Evolutionary conservation across 345 rosid genomes (phyloP), one percentile per base, ranked within the genome.

Genomic region (Dimocarpus longan): DNA sequence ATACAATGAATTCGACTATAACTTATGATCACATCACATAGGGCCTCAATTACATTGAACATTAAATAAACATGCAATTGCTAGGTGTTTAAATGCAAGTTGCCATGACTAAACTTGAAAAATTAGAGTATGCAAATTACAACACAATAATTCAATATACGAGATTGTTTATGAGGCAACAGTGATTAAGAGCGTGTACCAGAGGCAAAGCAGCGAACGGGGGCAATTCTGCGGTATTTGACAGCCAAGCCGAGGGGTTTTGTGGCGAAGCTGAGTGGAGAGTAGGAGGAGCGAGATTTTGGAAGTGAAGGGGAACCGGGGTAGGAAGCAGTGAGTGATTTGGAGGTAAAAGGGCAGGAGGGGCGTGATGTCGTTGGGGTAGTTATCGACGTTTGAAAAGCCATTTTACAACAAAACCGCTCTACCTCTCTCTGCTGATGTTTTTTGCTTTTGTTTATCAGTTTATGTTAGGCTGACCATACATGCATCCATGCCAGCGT

Each of bases 201-300:
- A 8, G 86, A 77, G 82, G 86, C 75, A 78, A 80, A 82, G 80
- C 89, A 86, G 65, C 85, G 89, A 40, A 86, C 66, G 82, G 80
- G 22, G 32, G 79, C 67, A 19, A 21, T 40, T 40, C 70, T 48
- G 15, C 66, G 66, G 52, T 82, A 66, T 48, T 77, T 52, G 43
- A 70, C 19, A 12, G 24, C 76, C 22, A 59, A 4, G 42, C 64
- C n/a, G 19, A 50, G 76, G 75, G 70, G 64, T 56, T 74, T 68
- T 32, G 48, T 13, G 79, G 68, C 52, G 59, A 32, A 50, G 18
- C 39, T 8, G 65, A 21, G 48, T 24, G 52, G 56, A n/a, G 85
- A 70, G 64, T 21, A 56, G 22, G 57, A 68, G 5, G 52, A 37
- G 44, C 39, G 54, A 21, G 22, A 42, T 19, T 73, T 63, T 16